Base-by-base conservation (phyloP, 2,329 filamentous ascomycete species). In the Pseudofabraea citricarpa region DNA sequence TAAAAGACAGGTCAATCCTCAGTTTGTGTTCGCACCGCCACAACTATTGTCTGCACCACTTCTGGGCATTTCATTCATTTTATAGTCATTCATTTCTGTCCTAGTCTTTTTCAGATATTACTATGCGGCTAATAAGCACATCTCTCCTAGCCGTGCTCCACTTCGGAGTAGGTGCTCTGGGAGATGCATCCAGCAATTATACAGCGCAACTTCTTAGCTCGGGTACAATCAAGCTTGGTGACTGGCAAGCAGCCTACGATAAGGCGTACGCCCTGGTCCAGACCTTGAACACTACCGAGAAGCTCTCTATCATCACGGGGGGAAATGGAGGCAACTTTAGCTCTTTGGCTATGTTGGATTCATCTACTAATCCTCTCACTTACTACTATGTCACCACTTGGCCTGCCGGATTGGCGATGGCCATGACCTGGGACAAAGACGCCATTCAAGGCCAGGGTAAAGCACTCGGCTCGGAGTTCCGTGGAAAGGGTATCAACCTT, bases 281-380 rank as follows among this genome's bases (percentile, higher is more conserved):
- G 5, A 64, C 66, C 1, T 36, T 69, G 6, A 40, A 43, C 5
- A 64, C 60, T 2, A 63, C 64, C 0, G 55, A 60, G 27, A 56
- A 60, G 13, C 58, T 61, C 5, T 60, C 68, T 26, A 53, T 70
- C 42, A 65, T 65, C 41, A 61, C 63, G 2, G 66, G 66, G n/a
- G 66, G 66, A 3, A 66, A 67, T 38, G 48, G 19, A 15, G 51
- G 50, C 18, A 54, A 51, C 43, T 49, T 54, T 35, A 49, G 43
- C 16, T 40, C 40, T 6, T 31, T 55, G 19, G 23, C 36, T 15
- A 48, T 46, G 27, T 40, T 52, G 21, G 53, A 55, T 36, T 52
- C 47, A 3, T 43, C 47, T 5, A 48, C 51, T 9, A 53, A 50
- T 41, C 53, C 52, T 20, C 45, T 51, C 29, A 48, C 41, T 12